Conservation (phyloP, 2,329 filamentous ascomycete genomes). For the Paecilomyces formosus region DNA sequence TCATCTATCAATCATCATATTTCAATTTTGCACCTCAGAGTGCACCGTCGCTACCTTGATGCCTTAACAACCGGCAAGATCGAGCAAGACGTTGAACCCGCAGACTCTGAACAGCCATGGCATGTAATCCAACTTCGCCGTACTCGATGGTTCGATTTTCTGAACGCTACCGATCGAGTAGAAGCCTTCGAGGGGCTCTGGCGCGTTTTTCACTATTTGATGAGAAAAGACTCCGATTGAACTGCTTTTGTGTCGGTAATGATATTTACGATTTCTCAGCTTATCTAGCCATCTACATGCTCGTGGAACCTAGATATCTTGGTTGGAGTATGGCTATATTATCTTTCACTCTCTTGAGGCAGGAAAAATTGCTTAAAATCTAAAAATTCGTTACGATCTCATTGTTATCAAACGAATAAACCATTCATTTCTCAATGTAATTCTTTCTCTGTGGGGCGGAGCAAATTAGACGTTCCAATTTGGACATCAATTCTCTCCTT, state of each 20-base stretch:
- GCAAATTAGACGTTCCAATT: no score
- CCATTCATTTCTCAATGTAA: no score
- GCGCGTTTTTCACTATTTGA: slow-evolving; percentile 50
- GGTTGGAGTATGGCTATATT: neutral
- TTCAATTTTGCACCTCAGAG: slow-evolving; percentile 50
- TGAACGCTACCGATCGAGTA: slow-evolving; percentile 46
- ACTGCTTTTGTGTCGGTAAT: neutral
- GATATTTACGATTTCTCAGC: neutral
- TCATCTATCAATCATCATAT: slow-evolving; percentile 58
- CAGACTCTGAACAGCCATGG: slow-evolving; percentile 35
- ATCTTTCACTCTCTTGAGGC: neutral
- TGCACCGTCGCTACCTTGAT: slow-evolving; percentile 51
- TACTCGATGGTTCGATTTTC: slow-evolving; percentile 53
- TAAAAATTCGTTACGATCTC: no score
- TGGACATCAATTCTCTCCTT: no score
- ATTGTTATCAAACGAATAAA: no score
- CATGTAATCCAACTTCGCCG: slow-evolving; percentile 46
- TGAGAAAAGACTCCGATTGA: slow-evolving; percentile 21
- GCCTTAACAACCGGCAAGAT: slow-evolving; percentile 42
- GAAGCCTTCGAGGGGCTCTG: slow-evolving; percentile 52
- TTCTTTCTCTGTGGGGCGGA: no score
- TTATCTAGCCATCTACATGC: neutral
- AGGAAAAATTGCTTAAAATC: neutral
- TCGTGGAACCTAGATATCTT: neutral
- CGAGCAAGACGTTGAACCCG: slow-evolving; percentile 13